Evolutionary conservation across 1,284 basidiomycete genomes (phyloP).

Genomic region (Ustilago bromivora): DNA sequence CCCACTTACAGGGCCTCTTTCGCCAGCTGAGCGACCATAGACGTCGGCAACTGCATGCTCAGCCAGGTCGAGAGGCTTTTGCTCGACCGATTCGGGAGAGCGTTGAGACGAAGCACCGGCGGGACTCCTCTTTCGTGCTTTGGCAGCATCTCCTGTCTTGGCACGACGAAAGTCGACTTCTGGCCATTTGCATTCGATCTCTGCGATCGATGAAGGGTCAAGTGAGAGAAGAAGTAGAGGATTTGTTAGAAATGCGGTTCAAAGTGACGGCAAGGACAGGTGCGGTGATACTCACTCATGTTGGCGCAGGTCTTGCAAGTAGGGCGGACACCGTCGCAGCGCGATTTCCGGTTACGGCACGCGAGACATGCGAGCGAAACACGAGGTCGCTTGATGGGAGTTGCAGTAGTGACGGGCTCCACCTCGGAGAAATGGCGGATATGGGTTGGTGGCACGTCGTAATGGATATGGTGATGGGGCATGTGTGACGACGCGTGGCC

Average conservation of each 20-base stretch:
- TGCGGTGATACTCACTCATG: conserved; percentile 40
- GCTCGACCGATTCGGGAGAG: conserved; percentile 26
- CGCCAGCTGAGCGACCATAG: conserved; percentile 3
- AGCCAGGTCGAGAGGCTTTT: conserved; percentile 10
- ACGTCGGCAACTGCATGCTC: conserved; percentile 10
- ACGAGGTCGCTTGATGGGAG: conserved; percentile 53
- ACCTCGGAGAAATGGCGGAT: conserved; percentile 15
- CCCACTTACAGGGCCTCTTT: background rate
- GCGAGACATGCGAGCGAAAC: conserved; percentile 49
- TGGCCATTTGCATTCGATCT: conserved; percentile 54
- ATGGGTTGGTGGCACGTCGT: conserved; percentile 17
- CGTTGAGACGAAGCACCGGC: conserved; percentile 21
- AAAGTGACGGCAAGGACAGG: background rate
- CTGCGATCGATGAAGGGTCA: conserved; percentile 9
- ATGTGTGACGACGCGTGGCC: conserved; percentile 23
- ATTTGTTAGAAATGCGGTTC: background rate
- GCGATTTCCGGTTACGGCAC: conserved; percentile 53
- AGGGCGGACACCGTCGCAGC: conserved; percentile 48
- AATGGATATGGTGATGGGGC: conserved; percentile 25
- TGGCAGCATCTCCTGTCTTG: conserved; percentile 43
- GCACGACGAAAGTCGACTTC: conserved; percentile 54
- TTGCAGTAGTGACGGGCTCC: conserved; percentile 13
- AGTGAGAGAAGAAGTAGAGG: background rate
- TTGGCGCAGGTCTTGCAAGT: conserved; percentile 53
- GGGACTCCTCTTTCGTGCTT: conserved; percentile 32